A percentile compares a stretch with the other conserved stretches of the same genome.
Conservation (phyloP, 345 rosid species). For the Clarkia xantiana region DNA sequence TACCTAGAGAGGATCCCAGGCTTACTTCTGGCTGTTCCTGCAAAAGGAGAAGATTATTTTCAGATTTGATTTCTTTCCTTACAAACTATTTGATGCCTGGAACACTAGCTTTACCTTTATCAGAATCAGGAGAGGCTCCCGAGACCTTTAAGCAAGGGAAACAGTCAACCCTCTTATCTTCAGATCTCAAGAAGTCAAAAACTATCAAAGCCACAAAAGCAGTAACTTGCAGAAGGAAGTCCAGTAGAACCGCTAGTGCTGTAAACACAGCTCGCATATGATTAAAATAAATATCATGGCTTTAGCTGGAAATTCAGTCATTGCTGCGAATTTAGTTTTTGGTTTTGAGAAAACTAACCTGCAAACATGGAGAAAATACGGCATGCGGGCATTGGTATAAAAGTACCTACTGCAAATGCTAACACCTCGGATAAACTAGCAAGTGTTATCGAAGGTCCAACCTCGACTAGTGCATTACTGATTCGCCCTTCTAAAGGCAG, state of each 20-base stretch:
- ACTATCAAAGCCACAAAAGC: constrained; percentile 94
- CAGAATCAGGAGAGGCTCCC: constrained; percentile 34
- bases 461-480: constrained; percentile 95
- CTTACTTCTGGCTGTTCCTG: constrained; percentile 49
- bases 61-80: neutral
- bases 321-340: neutral
- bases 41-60: constrained; percentile 19
- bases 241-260: constrained; percentile 93
- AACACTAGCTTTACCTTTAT: constrained; percentile 39
- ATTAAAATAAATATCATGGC: neutral
- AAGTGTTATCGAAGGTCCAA: constrained; percentile 96
- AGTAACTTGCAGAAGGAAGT: constrained; percentile 90
- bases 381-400: constrained; percentile 94
- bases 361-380: constrained; percentile 98
- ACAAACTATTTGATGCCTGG: neutral
- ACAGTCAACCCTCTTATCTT: constrained; percentile 71
- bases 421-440: constrained; percentile 88
- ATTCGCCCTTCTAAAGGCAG: constrained; percentile 62
- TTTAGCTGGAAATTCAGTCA: neutral
- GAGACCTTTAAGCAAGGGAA: constrained; percentile 65
- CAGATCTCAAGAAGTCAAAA: constrained; percentile 71
- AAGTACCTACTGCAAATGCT: constrained; percentile 96
- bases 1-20: constrained; percentile 73
- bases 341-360: constrained; percentile 24
- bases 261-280: constrained; percentile 14